Conservation (phyloP, 495 filamentous ascomycete species). For the Penicillium soppii region DNA sequence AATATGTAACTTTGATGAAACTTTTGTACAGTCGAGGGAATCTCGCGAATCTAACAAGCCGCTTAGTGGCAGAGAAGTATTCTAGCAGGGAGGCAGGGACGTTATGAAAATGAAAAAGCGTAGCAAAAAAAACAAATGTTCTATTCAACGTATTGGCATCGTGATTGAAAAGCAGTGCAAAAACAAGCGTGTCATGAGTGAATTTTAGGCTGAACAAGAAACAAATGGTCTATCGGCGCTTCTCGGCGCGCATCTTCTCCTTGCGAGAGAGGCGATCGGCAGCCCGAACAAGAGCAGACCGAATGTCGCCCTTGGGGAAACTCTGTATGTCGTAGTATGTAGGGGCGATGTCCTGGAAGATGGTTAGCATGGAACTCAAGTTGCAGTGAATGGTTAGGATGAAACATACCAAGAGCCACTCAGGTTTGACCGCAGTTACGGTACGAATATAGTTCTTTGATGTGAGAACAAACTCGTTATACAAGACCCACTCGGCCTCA, state of each 20-base stretch:
- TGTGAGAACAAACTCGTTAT: conserved; percentile 98
- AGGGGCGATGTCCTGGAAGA: conserved; percentile 76
- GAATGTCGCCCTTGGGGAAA: conserved; percentile 86
- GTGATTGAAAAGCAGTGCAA: neutral
- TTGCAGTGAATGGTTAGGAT: neutral
- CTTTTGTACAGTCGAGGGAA: neutral
- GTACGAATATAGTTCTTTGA: conserved; percentile 86
- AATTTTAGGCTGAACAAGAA: conserved; percentile 11
- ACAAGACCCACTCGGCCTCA: conserved; percentile 94
- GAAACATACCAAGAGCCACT: conserved; percentile 81
- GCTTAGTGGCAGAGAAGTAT: neutral
- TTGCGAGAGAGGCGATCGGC: conserved; percentile 72
- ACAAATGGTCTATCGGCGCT: conserved; percentile 27
- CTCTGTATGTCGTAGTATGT: conserved; percentile 84
- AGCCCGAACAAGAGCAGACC: conserved; percentile 69
- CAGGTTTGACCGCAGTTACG: conserved; percentile 58
- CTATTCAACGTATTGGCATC: conserved; percentile 5
- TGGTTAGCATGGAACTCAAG: conserved; percentile 19
- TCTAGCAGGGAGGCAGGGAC: neutral
- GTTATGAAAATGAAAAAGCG: neutral
- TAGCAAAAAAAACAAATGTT: neutral
- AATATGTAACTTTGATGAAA: neutral
- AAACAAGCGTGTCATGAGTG: conserved; percentile 15
- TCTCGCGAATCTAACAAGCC: neutral
- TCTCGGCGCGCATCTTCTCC: conserved; percentile 58